Conservation (phyloP, 2,329 filamentous ascomycete species). For the Curvularia sp. region DNA sequence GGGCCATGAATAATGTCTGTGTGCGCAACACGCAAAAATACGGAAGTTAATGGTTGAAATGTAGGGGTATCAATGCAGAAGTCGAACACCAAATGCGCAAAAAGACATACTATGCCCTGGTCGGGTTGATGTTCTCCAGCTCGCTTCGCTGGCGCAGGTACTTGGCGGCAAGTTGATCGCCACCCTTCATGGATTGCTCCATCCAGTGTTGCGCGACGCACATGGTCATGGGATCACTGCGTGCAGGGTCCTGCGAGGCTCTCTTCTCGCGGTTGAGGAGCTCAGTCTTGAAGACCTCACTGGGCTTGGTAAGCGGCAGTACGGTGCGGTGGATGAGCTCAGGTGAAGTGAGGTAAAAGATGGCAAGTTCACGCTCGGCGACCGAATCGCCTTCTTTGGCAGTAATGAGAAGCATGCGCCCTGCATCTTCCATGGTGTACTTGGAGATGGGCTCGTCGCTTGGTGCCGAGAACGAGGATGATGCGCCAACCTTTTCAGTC, state of each 20-base stretch:
- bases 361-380: slow-evolving; percentile 89
- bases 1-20: slow-evolving; percentile 14
- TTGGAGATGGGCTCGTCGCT: slow-evolving; percentile 59
- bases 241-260: slow-evolving; percentile 63
- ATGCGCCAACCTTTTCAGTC: slow-evolving; percentile 26
- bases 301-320: slow-evolving; percentile 80
- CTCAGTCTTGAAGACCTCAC: slow-evolving; percentile 88
- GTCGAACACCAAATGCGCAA: slow-evolving; percentile 25
- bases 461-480: slow-evolving; percentile 14
- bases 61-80: slow-evolving; percentile 20
- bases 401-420: slow-evolving; percentile 88
- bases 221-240: slow-evolving; percentile 87
- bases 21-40: slow-evolving; percentile 15
- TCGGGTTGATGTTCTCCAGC: slow-evolving; percentile 64
- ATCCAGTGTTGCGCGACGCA: slow-evolving; percentile 98
- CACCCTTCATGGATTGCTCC: slow-evolving; percentile 85
- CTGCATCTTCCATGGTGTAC: slow-evolving; percentile 80
- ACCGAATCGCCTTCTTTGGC: slow-evolving; percentile 90
- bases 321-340: slow-evolving; percentile 82
- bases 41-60: slow-evolving; percentile 7
- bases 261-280: slow-evolving; percentile 72
- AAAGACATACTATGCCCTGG: slow-evolving; percentile 35
- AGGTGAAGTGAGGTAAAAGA: slow-evolving; percentile 91
- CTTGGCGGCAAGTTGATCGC: slow-evolving; percentile 82
- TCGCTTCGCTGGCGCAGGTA: slow-evolving; percentile 77